These are phyloP conservation scores for Aspergillus cavernicola DNA, from an alignment of 495 filamentous ascomycete species.

Conservation along the genomic window DNA sequence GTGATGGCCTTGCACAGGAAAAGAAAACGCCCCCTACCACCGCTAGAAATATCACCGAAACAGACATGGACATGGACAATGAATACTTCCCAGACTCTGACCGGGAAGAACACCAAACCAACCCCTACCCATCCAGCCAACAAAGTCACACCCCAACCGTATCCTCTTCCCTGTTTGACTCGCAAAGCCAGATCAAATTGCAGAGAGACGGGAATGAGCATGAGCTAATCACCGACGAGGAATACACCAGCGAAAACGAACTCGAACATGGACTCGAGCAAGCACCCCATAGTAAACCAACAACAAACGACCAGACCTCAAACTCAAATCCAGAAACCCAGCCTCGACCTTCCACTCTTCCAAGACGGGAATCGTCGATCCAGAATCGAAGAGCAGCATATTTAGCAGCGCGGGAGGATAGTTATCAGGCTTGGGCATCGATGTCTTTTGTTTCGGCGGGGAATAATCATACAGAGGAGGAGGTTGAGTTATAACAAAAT, in stretches of 20 bases:
- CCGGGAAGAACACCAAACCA: not conserved
- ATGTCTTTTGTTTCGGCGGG: slow-evolving; percentile 44
- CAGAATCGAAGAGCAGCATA: slow-evolving; percentile 29
- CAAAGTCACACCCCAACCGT: slow-evolving; percentile 7
- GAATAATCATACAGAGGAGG: slow-evolving; percentile 45
- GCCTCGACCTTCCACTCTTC: not conserved
- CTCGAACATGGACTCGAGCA: not conserved
- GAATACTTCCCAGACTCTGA: not conserved
- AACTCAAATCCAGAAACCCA: not conserved
- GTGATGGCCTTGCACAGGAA: not conserved
- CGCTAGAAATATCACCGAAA: not conserved
- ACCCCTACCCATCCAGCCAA: slow-evolving; percentile 2
- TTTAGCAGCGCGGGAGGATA: slow-evolving; percentile 34
- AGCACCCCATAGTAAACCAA: not conserved
- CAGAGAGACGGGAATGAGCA: not conserved
- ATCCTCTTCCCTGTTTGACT: slow-evolving; percentile 18
- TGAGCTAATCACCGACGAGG: not conserved
- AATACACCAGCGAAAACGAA: not conserved
- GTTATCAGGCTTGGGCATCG: slow-evolving; percentile 40
- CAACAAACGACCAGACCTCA: not conserved
- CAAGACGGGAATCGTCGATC: not conserved
- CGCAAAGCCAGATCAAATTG: slow-evolving; percentile 9
- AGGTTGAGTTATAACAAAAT: slow-evolving; percentile 45
- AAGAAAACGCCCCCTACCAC: not conserved
- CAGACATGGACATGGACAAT: not conserved